A percentile compares a stretch with the other conserved stretches of the same genome.
Conservation (phyloP, 305 asterid genomes). For the Fraxinus latifolia region DNA sequence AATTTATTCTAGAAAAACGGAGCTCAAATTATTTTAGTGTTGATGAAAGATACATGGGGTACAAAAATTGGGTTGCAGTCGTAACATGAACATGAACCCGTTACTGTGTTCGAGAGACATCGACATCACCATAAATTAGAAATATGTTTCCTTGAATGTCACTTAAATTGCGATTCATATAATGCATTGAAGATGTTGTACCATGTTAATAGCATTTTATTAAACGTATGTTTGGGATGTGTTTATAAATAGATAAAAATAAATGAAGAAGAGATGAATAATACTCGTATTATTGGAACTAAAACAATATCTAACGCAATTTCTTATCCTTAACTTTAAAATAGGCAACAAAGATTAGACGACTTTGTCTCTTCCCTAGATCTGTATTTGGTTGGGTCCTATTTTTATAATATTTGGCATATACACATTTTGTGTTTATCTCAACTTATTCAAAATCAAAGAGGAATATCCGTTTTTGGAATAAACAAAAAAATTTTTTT, state of each 20-base stretch:
- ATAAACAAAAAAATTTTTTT: not conserved
- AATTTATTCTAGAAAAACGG: not conserved
- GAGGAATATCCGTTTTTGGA: not conserved
- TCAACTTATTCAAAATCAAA: not conserved
- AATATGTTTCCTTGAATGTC: not conserved
- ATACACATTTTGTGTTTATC: not conserved
- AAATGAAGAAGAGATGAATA: not conserved
- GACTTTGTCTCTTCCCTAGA: not conserved
- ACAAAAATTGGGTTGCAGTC: not conserved
- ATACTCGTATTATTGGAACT: not conserved
- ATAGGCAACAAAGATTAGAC: not conserved
- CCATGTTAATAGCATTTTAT: no score
- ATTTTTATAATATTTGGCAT: not conserved
- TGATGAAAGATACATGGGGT: not conserved
- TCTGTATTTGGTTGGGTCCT: not conserved
- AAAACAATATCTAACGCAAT: not conserved
- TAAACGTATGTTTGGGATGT: no score
- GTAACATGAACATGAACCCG: not conserved
- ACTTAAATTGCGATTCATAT: no score
- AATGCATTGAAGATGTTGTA: no score
- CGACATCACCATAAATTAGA: not conserved
- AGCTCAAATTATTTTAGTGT: not conserved
- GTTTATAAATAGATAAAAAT: no score
- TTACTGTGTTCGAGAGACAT: not conserved
- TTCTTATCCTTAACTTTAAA: not conserved